Evolutionary conservation across 1,284 basidiomycete species (phyloP).

Genomic region (Termitomyces sp.): DNA sequence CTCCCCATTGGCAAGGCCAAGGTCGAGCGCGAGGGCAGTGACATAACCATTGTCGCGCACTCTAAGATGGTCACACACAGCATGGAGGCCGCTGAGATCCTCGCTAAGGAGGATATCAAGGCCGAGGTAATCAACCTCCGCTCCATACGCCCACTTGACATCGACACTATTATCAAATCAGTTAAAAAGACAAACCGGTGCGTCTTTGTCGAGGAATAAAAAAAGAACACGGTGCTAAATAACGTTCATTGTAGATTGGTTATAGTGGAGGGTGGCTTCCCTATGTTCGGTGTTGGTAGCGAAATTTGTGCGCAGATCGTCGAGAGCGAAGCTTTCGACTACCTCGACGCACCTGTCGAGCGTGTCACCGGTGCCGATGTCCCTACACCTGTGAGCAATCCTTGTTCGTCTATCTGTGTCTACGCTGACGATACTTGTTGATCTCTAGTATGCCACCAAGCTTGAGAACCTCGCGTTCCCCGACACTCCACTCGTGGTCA

Average conservation of each 20-base stretch:
- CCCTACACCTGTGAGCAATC: constrained; percentile 81
- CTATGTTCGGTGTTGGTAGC: constrained; percentile 95
- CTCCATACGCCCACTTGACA: constrained; percentile 92
- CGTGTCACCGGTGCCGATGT: constrained; percentile 97
- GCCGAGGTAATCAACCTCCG: constrained; percentile 98
- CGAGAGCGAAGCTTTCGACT: constrained; percentile 95
- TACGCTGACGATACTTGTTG: neutral
- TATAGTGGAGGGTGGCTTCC: constrained; percentile 98
- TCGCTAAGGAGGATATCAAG: constrained; percentile 96
- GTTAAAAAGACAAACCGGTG: constrained; percentile 98
- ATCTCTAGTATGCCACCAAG: constrained; percentile 76
- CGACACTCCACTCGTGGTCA: constrained; percentile 79
- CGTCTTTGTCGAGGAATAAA: constrained; percentile 1
- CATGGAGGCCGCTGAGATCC: constrained; percentile 86
- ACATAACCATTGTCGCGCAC: constrained; percentile 96
- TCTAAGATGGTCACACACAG: constrained; percentile 94
- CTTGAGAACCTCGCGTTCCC: constrained; percentile 92
- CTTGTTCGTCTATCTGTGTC: constrained; percentile 3
- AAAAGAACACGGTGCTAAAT: neutral
- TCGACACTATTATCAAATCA: constrained; percentile 91
- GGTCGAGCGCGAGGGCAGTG: constrained; percentile 88
- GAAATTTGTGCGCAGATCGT: constrained; percentile 97
- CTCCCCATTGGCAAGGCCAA: constrained; percentile 98
- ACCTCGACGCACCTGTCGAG: constrained; percentile 96
- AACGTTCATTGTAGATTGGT: constrained; percentile 41